phyloP scores from a whole-genome alignment of 192 early-diverging fungal species.

The Kickxella alabastrina region DNA sequence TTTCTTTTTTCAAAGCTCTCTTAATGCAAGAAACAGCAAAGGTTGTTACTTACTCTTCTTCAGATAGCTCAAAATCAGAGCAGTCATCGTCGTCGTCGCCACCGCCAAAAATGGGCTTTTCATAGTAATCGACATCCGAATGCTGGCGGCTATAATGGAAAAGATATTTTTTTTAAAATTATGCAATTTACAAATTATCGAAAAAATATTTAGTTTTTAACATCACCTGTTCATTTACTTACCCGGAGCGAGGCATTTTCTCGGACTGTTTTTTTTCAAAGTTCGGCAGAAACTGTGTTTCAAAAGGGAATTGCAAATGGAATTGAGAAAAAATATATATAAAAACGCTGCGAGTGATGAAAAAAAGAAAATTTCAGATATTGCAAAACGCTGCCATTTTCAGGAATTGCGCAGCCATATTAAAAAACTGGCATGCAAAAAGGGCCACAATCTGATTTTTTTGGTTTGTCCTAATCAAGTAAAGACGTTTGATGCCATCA shows the following conservation, averaged over 20 bases:
- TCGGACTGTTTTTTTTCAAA: background rate
- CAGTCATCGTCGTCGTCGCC: conserved; percentile 19
- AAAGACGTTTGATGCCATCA: conserved; percentile 48
- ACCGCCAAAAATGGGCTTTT: no score
- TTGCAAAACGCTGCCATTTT: no score
- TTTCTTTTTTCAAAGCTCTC: no score
- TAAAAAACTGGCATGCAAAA: background rate
- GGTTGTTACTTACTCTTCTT: conserved; percentile 21
- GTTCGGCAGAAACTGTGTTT: background rate
- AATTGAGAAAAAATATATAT: conserved; percentile 1
- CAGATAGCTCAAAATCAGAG: conserved; percentile 33
- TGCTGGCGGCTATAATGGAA: no score
- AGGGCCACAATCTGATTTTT: background rate
- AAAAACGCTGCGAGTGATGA: no score
- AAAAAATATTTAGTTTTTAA: no score
- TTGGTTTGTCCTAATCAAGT: conserved; percentile 12
- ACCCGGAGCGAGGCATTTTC: conserved; percentile 42
- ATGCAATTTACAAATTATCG: no score
- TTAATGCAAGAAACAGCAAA: background rate
- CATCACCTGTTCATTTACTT: no score
- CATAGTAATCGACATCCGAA: no score
- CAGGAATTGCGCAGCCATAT: conserved; percentile 2
- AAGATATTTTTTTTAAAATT: no score
- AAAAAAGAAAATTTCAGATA: conserved; percentile 2
- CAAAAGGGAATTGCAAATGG: background rate